A percentile compares a stretch with the other conserved stretches of the same genome.
phyloP scores from a whole-genome alignment of 1,284 basidiomycete genomes.

The Coniferiporia weirii region DNA sequence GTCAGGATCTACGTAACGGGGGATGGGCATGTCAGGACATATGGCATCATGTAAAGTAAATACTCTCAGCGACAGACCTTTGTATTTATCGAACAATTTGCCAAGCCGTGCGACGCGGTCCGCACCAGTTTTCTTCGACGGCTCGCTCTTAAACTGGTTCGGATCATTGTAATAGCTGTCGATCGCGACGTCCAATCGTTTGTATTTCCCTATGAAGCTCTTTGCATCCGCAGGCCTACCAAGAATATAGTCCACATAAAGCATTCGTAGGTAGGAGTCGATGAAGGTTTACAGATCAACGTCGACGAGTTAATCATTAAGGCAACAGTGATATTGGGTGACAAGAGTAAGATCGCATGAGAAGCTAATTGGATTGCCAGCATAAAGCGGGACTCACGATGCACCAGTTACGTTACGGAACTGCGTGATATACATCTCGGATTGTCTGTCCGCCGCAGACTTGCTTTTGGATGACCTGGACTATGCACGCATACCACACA shows the following conservation, averaged over 20 bases:
- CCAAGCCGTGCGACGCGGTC: constrained; percentile 37
- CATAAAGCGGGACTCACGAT: constrained; percentile 45
- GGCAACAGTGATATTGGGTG: not conserved
- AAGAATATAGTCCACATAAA: not conserved
- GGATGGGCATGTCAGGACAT: not conserved
- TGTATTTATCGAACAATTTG: constrained; percentile 72
- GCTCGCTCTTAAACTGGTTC: constrained; percentile 36
- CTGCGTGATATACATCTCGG: constrained; percentile 48
- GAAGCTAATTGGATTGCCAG: not conserved
- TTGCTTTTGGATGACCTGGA: constrained; percentile 19
- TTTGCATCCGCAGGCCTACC: constrained; percentile 59
- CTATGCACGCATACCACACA: constrained; percentile 5
- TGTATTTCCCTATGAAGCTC: constrained; percentile 67
- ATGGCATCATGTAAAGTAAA: not conserved
- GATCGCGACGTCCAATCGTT: constrained; percentile 67
- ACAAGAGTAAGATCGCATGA: not conserved
- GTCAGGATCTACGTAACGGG: constrained; percentile 41
- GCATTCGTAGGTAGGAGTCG: not conserved
- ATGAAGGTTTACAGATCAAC: not conserved
- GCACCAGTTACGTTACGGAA: constrained; percentile 64
- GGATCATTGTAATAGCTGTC: constrained; percentile 69
- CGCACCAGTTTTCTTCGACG: constrained; percentile 10
- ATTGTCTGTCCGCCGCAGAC: constrained; percentile 23
- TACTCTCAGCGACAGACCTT: constrained; percentile 42
- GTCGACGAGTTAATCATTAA: not conserved